Conservation (phyloP, 148 eudicot species). For the Spergularia bocconei region DNA sequence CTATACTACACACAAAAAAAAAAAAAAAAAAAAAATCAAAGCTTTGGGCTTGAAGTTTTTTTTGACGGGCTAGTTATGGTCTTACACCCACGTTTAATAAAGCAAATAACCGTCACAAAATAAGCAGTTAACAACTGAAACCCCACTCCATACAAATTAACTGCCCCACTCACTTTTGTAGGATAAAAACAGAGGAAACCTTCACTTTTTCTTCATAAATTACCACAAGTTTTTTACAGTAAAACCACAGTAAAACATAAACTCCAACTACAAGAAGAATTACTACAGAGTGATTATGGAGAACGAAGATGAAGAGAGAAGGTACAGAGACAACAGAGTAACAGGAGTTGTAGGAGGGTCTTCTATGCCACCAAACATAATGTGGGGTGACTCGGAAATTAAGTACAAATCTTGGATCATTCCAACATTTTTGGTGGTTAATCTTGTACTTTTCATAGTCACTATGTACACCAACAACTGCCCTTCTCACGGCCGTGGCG, state of each 20-base stretch:
- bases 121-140: constrained; percentile 4
- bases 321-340: neutral
- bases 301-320: constrained; percentile 11
- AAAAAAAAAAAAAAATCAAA: too few relatives aligned
- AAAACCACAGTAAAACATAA: neutral
- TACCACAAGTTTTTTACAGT: neutral
- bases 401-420: constrained; percentile 69
- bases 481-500: constrained; percentile 32
- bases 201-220: neutral
- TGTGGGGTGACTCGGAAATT: constrained; percentile 27
- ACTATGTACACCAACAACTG: constrained; percentile 63
- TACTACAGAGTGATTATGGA: neutral
- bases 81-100: neutral
- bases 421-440: constrained; percentile 49
- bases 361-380: neutral
- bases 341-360: neutral
- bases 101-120: neutral
- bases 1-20: too few relatives aligned
- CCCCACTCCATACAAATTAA: neutral
- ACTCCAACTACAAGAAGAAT: neutral
- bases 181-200: neutral
- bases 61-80: too few relatives aligned
- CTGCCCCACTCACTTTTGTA: neutral
- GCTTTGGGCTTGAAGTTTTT: too few relatives aligned
- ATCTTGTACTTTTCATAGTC: constrained; percentile 50